Conservation (phyloP, 225 moss, liverwort and hornwort genomes). For the Climacium dendroides region DNA sequence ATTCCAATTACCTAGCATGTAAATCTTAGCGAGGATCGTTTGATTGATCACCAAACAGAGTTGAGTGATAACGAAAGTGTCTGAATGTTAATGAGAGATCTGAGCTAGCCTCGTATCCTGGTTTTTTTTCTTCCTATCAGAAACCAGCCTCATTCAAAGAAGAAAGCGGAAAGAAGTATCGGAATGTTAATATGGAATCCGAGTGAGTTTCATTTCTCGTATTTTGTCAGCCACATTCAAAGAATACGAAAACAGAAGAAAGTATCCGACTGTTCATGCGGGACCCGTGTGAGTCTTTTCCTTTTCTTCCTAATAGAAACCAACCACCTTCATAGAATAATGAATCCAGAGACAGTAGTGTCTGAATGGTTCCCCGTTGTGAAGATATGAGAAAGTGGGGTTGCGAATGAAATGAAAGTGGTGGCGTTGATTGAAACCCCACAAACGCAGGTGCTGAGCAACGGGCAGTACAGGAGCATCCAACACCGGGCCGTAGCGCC, state of each 20-base stretch:
- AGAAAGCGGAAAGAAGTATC: background rate
- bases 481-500: slow-evolving; percentile 21
- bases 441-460: slow-evolving; percentile 15
- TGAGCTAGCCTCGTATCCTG: background rate
- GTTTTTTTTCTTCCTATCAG: background rate
- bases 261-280: no score
- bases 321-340: background rate
- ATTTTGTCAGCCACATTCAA: background rate
- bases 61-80: background rate
- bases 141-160: background rate
- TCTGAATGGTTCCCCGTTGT: background rate
- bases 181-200: background rate
- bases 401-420: background rate
- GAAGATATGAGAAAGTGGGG: background rate
- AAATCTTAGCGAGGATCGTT: background rate
- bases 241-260: background rate
- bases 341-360: background rate
- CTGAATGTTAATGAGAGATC: background rate
- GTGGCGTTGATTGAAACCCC: background rate
- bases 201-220: background rate
- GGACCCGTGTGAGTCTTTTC: background rate
- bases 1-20: background rate
- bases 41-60: background rate
- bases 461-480: slow-evolving; percentile 25
- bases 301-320: background rate